A percentile compares a stretch with the other conserved stretches of the same genome.
Conservation (phyloP, 2,329 filamentous ascomycete species). For the Hymenoscyphus repandus region DNA sequence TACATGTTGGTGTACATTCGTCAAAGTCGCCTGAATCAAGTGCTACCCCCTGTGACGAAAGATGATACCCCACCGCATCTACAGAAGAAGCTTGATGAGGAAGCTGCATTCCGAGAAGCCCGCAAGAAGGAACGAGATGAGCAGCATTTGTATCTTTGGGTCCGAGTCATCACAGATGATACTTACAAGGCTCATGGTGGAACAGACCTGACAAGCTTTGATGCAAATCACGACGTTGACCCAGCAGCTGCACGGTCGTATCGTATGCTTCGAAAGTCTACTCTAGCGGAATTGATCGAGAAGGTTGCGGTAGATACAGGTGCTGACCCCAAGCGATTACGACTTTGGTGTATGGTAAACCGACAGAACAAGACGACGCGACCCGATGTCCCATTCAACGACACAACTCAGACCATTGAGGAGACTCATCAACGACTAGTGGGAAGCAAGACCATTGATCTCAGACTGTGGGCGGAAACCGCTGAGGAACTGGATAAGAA, state of each 20-base stretch:
- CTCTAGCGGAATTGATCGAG: conserved; percentile 67
- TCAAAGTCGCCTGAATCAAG: conserved; percentile 75
- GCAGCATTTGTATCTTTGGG: conserved; percentile 84
- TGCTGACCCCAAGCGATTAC: conserved; percentile 63
- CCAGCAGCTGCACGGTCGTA: conserved; percentile 67
- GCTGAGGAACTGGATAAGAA: conserved; percentile 60
- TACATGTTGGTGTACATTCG: conserved; percentile 99
- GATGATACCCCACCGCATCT: conserved; percentile 79
- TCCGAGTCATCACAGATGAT: conserved; percentile 74
- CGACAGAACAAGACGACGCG: conserved; percentile 95
- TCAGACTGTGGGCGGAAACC: conserved; percentile 84
- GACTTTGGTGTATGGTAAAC: conserved; percentile 97
- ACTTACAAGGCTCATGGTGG: conserved; percentile 78
- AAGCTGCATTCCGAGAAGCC: conserved; percentile 69
- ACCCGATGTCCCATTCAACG: conserved; percentile 80
- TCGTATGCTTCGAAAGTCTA: conserved; percentile 68
- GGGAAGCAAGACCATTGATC: conserved; percentile 60
- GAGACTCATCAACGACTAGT: conserved; percentile 63
- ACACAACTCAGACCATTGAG: conserved; percentile 70
- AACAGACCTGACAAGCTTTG: conserved; percentile 74
- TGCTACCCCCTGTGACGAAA: conserved; percentile 70
- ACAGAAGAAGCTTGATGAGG: conserved; percentile 74
- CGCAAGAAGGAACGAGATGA: conserved; percentile 86
- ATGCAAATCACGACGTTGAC: conserved; percentile 50
- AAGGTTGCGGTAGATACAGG: conserved; percentile 66